These are phyloP conservation scores for Trichoderma sp. DNA, from an alignment of 2,329 filamentous ascomycete species.

Conservation along the genomic window DNA sequence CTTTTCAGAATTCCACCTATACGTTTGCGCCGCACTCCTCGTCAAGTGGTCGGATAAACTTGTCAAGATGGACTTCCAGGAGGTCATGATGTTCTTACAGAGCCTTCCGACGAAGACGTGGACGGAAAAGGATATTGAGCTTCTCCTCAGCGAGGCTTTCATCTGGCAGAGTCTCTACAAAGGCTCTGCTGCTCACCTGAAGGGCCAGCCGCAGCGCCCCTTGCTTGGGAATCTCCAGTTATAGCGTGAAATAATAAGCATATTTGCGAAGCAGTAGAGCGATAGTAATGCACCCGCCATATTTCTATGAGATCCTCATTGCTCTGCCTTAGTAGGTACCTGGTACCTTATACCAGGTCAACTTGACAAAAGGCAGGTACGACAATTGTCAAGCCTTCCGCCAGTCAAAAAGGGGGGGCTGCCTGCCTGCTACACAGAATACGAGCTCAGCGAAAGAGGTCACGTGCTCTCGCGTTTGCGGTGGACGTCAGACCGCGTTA, in stretches of 20 bases:
- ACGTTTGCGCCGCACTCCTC: slow-evolving; percentile 95
- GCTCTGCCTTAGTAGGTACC: not conserved
- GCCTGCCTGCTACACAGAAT: not conserved
- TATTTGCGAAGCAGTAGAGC: not conserved
- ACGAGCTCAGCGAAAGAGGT: slow-evolving; percentile 5
- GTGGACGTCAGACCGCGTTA: slow-evolving; percentile 22
- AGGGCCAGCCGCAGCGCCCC: slow-evolving; percentile 50
- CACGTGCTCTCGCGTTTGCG: slow-evolving; percentile 18
- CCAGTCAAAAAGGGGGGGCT: too few species aligned
- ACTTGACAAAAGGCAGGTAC: not conserved
- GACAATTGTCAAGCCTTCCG: too few species aligned
- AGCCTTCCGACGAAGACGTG: slow-evolving; percentile 88
- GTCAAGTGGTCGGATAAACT: slow-evolving; percentile 98
- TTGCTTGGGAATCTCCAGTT: slow-evolving; percentile 44
- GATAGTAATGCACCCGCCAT: slow-evolving; percentile 14
- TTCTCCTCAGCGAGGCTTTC: slow-evolving; percentile 92
- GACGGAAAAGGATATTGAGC: slow-evolving; percentile 98
- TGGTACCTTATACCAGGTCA: too few species aligned
- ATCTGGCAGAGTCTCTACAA: slow-evolving; percentile 99
- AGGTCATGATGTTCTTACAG: slow-evolving; percentile 99
- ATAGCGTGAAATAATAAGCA: slow-evolving; percentile 31
- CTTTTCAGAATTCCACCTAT: slow-evolving; percentile 97
- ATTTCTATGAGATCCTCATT: not conserved
- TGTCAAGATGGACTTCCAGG: slow-evolving; percentile 96
- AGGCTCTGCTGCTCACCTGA: slow-evolving; percentile 86